Conservation (phyloP, 352 stramenopile species). For the Phytophthora crassamura region DNA sequence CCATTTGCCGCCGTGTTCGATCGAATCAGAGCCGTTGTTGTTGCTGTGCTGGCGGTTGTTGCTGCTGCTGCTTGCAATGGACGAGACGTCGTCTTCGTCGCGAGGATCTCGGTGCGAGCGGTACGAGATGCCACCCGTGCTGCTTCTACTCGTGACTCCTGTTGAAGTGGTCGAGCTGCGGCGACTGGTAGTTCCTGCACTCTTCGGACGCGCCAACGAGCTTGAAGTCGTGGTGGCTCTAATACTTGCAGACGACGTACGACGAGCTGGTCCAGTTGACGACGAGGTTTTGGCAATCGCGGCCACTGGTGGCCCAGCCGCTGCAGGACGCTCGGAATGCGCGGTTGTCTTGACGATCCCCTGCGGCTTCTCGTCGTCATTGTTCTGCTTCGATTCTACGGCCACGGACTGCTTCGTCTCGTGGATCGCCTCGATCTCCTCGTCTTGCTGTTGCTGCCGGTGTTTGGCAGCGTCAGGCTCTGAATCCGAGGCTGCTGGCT, state of each 20-base stretch:
- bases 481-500: conserved; percentile 37
- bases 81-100: conserved; percentile 42
- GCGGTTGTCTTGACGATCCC: conserved; percentile 40
- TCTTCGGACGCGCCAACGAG: conserved; percentile 59
- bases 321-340: conserved; percentile 39
- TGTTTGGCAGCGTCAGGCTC: conserved; percentile 33
- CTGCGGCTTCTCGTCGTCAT: conserved; percentile 46
- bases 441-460: conserved; percentile 29
- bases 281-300: conserved; percentile 2
- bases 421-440: conserved; percentile 16
- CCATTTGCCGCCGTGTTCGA: conserved; percentile 55
- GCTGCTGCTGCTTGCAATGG: conserved; percentile 30
- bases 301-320: neutral
- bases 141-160: conserved; percentile 18
- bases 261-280: conserved; percentile 17
- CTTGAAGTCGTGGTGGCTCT: conserved; percentile 19
- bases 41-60: conserved; percentile 48
- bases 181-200: conserved; percentile 34
- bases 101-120: conserved; percentile 32
- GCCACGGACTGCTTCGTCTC: conserved; percentile 7
- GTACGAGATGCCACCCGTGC: conserved; percentile 21
- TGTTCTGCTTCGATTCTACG: conserved; percentile 27
- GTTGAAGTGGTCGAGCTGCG: conserved; percentile 19
- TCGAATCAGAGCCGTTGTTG: conserved; percentile 39
- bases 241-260: conserved; percentile 20